Base-by-base conservation (phyloP, 1,284 basidiomycete species). In the Apiotrichum porosum region DNA sequence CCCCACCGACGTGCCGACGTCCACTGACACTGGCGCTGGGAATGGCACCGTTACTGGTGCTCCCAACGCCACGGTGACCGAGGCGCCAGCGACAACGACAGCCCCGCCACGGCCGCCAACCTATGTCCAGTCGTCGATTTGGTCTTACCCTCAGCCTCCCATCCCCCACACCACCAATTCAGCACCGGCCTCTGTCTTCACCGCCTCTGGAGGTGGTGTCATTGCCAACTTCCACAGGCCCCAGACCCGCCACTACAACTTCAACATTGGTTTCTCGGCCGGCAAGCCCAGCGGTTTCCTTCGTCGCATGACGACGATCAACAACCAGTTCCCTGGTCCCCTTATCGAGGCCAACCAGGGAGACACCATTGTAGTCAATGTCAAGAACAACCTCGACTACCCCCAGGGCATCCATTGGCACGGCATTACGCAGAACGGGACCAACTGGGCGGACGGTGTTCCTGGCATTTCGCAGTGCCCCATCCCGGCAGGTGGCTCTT, bases 401-500 rank as follows among this genome's bases (percentile, higher is more conserved):
- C 52, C 51, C 1, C 58, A 59, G 34, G 36, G 54, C 5, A 59
- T 67, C 35, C 49, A 67, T 40, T 67, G 65, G 65, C 65, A 67
- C 40, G 65, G 65, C 17, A 60, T 67, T 38, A 31, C 41, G 2
- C 63, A 65, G 45, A 62, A 61, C 42, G 56, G 58, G 17, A 51
- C 60, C 23, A 43, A 49, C 8, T 43, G 37, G 30, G 62, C 61
- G 58, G 65, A 67, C 44, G 65, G 65, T 19, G 57, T 63, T 13
- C 61, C 65, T 4, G 65, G 65, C 18, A 40, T 67, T 23, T 56
- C 61, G 21, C 49, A 50, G 61, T 82, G 81, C 54, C 80, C 80
- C 1, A 80, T 82, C 50, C 71, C 74, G 3, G 64, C 77, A 0
- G 71, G 72, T 0, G 57, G 70, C 18, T 72, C 69, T 4, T 81